Percentiles rank a stretch among this genome's conserved stretches.
phyloP scores from a whole-genome alignment of 2,329 filamentous ascomycete genomes.

The Colletotrichum orchidophilum region DNA sequence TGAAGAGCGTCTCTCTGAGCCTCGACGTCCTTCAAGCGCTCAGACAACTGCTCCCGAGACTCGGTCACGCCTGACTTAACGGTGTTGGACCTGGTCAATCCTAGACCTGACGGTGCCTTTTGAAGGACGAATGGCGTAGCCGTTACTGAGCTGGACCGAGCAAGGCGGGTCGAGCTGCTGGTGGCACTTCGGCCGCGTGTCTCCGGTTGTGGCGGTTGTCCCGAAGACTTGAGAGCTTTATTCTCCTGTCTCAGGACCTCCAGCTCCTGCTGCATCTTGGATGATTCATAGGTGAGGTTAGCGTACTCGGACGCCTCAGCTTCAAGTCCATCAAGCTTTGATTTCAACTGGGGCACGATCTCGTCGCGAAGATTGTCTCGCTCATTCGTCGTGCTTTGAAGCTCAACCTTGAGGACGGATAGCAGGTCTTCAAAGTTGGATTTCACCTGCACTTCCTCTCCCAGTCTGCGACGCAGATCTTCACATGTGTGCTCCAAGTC shows the following conservation, averaged over 20 bases:
- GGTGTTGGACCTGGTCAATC: slow-evolving; percentile 68
- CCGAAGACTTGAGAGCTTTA: slow-evolving; percentile 61
- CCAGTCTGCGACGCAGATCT: slow-evolving; percentile 81
- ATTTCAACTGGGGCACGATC: slow-evolving; percentile 80
- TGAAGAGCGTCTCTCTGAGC: slow-evolving; percentile 93
- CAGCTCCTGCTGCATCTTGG: slow-evolving; percentile 88
- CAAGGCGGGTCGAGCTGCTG: slow-evolving; percentile 47
- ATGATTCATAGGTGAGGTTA: slow-evolving; percentile 80
- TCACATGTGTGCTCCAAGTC: slow-evolving; percentile 85
- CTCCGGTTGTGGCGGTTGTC: slow-evolving; percentile 31
- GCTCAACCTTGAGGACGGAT: slow-evolving; percentile 81
- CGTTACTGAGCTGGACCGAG: slow-evolving; percentile 74
- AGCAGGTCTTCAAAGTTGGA: slow-evolving; percentile 94
- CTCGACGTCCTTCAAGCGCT: slow-evolving; percentile 91
- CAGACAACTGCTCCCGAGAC: slow-evolving; percentile 75
- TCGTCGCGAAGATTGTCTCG: slow-evolving; percentile 92
- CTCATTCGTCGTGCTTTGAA: slow-evolving; percentile 85
- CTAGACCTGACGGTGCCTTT: slow-evolving; percentile 46
- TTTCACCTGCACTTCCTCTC: slow-evolving; percentile 87
- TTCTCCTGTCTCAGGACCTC: slow-evolving; percentile 76
- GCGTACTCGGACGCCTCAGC: slow-evolving; percentile 76
- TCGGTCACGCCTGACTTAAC: slow-evolving; percentile 58
- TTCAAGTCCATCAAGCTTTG: slow-evolving; percentile 82
- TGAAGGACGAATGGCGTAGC: slow-evolving; percentile 54
- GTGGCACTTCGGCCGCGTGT: slow-evolving; percentile 39